These are phyloP conservation scores for Danielia reshetovae DNA, from an alignment of 805 yeast species.

Conservation along the genomic window DNA sequence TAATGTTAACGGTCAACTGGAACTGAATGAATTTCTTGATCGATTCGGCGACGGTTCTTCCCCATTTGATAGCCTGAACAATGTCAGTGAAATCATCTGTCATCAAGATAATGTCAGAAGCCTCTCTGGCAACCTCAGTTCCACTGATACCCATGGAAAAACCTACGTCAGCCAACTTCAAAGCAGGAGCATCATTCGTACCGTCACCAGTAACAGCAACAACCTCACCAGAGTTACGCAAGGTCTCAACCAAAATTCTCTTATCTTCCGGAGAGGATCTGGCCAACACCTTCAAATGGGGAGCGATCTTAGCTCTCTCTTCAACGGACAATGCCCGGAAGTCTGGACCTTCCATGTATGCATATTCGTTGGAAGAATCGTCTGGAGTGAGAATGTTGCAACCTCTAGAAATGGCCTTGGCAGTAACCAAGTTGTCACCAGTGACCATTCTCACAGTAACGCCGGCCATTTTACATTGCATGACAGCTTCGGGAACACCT, in stretches of 20 bases:
- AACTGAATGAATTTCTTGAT: constrained; percentile 95
- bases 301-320: constrained; percentile 61
- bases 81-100: constrained; percentile 93
- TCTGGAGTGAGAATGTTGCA: constrained; percentile 71
- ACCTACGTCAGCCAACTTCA: constrained; percentile 95
- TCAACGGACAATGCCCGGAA: constrained; percentile 64
- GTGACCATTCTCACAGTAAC: constrained; percentile 97
- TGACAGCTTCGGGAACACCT: constrained; percentile 88
- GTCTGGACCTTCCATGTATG: constrained; percentile 89
- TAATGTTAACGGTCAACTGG: constrained; percentile 92
- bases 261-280: constrained; percentile 97
- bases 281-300: constrained; percentile 78
- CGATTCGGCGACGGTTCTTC: constrained; percentile 91
- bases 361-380: constrained; percentile 47
- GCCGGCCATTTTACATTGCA: constrained; percentile 84
- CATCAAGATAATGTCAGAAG: constrained; percentile 88
- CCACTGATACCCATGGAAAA: constrained; percentile 99
- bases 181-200: constrained; percentile 97
- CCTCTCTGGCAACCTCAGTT: constrained; percentile 98
- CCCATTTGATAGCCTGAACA: constrained; percentile 98
- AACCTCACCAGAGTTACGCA: constrained; percentile 79
- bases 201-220: constrained; percentile 99
- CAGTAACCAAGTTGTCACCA: constrained; percentile 91
- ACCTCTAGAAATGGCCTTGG: constrained; percentile 81
- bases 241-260: constrained; percentile 74